A percentile compares a stretch with the other conserved stretches of the same genome.
Evolutionary conservation across 2,329 filamentous ascomycete genomes (phyloP).

Genomic region (Neofusicoccum ribis): DNA sequence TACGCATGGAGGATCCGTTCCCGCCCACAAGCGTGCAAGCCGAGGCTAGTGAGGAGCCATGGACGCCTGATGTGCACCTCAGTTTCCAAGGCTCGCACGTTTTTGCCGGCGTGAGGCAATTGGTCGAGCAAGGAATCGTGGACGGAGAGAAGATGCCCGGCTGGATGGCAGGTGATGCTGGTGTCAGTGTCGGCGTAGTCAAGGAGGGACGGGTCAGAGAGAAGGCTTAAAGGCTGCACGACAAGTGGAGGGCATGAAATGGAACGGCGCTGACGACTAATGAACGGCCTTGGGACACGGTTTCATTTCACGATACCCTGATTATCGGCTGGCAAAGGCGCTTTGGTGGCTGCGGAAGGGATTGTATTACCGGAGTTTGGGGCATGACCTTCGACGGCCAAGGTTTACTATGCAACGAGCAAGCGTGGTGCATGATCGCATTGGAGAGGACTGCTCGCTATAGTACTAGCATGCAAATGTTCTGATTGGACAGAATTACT

Average conservation of each 20-base stretch:
- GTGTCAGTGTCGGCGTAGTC: constrained; percentile 72
- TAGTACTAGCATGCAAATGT: background rate
- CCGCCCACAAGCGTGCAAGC: constrained; percentile 19
- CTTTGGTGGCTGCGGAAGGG: background rate
- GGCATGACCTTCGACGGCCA: background rate
- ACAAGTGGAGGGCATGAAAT: background rate
- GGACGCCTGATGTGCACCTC: constrained; percentile 63
- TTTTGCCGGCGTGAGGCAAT: constrained; percentile 74
- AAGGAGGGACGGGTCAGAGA: constrained; percentile 61
- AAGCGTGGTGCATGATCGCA: background rate
- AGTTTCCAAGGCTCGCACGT: constrained; percentile 76
- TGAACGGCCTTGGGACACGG: constrained; percentile 8
- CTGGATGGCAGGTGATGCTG: constrained; percentile 89
- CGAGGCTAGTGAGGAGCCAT: constrained; percentile 33
- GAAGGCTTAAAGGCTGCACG: background rate
- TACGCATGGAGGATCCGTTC: constrained; percentile 51
- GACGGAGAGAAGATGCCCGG: constrained; percentile 79
- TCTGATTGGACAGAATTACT: background rate
- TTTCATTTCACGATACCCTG: constrained; percentile 16
- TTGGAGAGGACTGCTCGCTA: background rate
- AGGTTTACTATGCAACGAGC: background rate
- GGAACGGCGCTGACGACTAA: background rate
- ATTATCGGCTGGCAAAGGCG: background rate
- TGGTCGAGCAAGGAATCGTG: constrained; percentile 75
- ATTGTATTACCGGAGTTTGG: background rate